Evolutionary conservation across 495 filamentous ascomycete species (phyloP).

Genomic region (Penicillium cataractarum): DNA sequence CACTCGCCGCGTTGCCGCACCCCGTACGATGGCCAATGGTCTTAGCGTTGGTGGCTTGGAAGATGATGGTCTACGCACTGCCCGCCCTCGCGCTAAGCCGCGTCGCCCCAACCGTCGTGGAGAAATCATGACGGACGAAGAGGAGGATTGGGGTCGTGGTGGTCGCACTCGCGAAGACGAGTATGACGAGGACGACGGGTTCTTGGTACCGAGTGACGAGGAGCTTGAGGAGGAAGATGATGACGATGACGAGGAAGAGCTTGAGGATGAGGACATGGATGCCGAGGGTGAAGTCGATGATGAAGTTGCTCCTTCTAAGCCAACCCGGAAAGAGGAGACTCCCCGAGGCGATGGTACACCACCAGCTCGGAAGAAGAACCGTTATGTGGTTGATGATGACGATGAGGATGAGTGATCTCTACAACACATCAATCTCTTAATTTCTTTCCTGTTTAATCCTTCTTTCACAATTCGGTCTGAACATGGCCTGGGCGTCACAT

Average conservation of each 20-base stretch:
- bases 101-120: conserved; percentile 51
- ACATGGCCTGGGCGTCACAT: conserved; percentile 19
- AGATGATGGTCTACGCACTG: conserved; percentile 57
- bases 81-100: conserved; percentile 46
- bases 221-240: conserved; percentile 63
- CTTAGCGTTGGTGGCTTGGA: conserved; percentile 77
- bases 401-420: conserved; percentile 43
- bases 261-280: conserved; percentile 60
- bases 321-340: conserved; percentile 31
- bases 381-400: conserved; percentile 51
- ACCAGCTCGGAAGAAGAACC: conserved; percentile 49
- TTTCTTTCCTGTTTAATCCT: not conserved
- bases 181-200: conserved; percentile 81
- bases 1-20: conserved; percentile 52
- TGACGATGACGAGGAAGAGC: conserved; percentile 66
- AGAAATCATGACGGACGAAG: conserved; percentile 59
- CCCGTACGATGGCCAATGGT: conserved; percentile 54
- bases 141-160: conserved; percentile 65
- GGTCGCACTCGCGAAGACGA: conserved; percentile 72
- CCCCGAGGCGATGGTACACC: conserved; percentile 35
- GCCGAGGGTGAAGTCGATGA: conserved; percentile 61
- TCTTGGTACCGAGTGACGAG: conserved; percentile 75
- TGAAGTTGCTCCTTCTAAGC: conserved; percentile 30
- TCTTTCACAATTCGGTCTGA: conserved; percentile 11
- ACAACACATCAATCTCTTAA: conserved; percentile 1